phyloP scores from a whole-genome alignment of 768 basidiomycete genomes.

The Gyrodon lividus region DNA sequence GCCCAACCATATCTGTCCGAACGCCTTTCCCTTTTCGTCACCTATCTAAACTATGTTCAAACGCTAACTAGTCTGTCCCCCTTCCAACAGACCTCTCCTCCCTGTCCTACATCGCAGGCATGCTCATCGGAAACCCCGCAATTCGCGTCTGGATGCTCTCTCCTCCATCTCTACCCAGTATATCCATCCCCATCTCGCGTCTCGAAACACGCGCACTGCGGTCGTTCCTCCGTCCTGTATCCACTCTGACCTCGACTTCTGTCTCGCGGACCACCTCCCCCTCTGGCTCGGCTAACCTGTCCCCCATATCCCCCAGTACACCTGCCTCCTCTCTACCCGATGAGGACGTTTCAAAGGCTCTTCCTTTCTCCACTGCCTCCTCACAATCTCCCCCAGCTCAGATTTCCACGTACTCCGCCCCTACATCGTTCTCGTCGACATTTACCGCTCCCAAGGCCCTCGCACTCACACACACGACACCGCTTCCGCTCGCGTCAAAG shows the following conservation, averaged over 20 bases:
- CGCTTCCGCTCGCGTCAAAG: slow-evolving; percentile 68
- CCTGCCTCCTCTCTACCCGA: slow-evolving; percentile 27
- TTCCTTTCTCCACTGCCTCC: neutral
- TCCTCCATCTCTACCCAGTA: slow-evolving; percentile 4
- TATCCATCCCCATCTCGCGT: slow-evolving; percentile 29
- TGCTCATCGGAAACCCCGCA: slow-evolving; percentile 76
- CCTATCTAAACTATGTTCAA: neutral
- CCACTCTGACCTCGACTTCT: slow-evolving; percentile 1
- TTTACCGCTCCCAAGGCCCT: slow-evolving; percentile 48
- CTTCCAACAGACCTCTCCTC: slow-evolving; percentile 67
- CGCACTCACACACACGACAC: slow-evolving; percentile 55
- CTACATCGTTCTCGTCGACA: neutral
- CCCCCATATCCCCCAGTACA: slow-evolving; percentile 45
- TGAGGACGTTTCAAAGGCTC: slow-evolving; percentile 18
- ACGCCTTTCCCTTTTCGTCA: too few species aligned
- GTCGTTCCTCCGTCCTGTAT: slow-evolving; percentile 2
- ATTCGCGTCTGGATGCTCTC: slow-evolving; percentile 65
- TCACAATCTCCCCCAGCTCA: slow-evolving; percentile 31
- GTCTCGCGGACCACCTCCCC: slow-evolving; percentile 22
- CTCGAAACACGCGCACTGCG: slow-evolving; percentile 17
- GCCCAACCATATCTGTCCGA: neutral
- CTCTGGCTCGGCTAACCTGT: slow-evolving; percentile 35
- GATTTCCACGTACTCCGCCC: neutral
- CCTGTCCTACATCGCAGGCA: slow-evolving; percentile 80
- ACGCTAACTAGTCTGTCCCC: neutral